Base-by-base conservation (phyloP, 108 stramenopile species). In the Fragilariopsis cylindrus region DNA sequence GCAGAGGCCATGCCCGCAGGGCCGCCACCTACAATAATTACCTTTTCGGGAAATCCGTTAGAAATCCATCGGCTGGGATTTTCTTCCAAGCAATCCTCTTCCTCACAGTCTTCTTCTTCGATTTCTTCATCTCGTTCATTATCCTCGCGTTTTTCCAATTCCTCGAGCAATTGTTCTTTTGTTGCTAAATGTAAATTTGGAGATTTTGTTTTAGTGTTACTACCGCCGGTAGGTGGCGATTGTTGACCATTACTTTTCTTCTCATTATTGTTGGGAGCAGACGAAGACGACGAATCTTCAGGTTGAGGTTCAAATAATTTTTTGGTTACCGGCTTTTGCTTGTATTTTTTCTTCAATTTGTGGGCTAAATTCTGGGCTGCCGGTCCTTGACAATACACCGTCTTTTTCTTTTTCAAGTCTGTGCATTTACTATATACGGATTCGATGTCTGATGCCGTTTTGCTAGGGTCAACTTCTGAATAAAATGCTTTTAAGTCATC, bases 1-100 rank as follows among this genome's bases (percentile, higher is more conserved):
- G 97, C 98, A 4, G 98, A 96, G 12, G 84, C 77, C 63, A 95
- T 72, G 41, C 98, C 98, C 3, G 96, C 98, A 5, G 98, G 98
- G 39, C 98, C 98, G 41, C 90, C 89, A 11, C 98, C 98, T 63
- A 98, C 56, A 73, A 98, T 90, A 11, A 89, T 78, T 39, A 97
- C 89, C 16, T 89, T 88, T 76, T 96, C 96, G 11, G 93, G 83
- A 50, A 86, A 86, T 8, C 72, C 69, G 42, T 76, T 74, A 6
- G 88, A 80, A 16, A 69, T 73, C 92, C 92, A 96, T 3, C 85
- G 70, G 39, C 48, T 68, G 57, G 88, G 87, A 52, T 89, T 79
- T 48, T 87, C 87, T 54, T 88, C 84, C 21, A 86, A 69, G 48
- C 87, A 79, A 66, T 85, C 85, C 13, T 84, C 88, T 30, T 88